Evolutionary conservation across 768 basidiomycete genomes (phyloP).

Genomic region (Suillus variegatus): DNA sequence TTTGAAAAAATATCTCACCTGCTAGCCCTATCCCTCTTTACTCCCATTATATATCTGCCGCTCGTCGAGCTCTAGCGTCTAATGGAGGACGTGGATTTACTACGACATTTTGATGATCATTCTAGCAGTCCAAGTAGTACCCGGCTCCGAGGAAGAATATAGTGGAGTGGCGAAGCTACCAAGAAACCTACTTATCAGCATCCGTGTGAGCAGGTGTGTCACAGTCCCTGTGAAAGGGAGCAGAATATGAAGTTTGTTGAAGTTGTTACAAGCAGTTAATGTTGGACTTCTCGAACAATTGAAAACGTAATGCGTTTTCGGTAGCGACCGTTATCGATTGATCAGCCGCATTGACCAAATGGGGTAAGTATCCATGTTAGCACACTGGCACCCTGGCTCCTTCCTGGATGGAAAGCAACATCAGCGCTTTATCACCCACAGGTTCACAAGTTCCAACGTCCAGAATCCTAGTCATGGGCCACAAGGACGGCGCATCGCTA

Average conservation of each 20-base stretch:
- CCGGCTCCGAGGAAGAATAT: background rate
- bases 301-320: too few species aligned
- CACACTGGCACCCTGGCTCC: too few species aligned
- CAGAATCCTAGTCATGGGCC: background rate
- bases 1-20: background rate
- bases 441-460: background rate
- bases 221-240: background rate
- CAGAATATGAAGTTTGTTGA: background rate
- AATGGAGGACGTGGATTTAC: background rate
- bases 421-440: background rate
- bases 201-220: background rate
- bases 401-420: background rate
- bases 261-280: background rate
- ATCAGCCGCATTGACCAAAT: background rate
- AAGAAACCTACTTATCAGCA: background rate
- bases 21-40: background rate
- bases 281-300: background rate
- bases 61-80: background rate
- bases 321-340: too few species aligned
- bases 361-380: background rate
- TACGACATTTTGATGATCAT: too few species aligned
- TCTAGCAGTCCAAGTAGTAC: background rate
- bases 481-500: constrained; percentile 14
- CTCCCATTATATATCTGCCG: background rate
- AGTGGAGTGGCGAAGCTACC: background rate